Evolutionary conservation across 305 asterid genomes (phyloP).

Genomic region (Solanum chacoense): DNA sequence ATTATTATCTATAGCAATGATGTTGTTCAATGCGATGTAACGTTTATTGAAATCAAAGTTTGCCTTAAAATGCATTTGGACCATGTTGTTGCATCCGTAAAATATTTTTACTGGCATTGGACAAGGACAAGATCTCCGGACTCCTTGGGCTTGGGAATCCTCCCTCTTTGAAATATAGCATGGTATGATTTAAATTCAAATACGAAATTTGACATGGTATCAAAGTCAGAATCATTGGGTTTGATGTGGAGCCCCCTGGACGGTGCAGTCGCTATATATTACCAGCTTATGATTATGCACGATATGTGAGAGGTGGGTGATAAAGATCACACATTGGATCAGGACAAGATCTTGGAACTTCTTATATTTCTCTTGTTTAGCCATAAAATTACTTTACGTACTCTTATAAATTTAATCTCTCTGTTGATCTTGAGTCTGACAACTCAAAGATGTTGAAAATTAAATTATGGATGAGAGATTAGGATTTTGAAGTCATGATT

Average conservation of each 20-base stretch:
- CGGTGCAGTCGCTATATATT: background rate
- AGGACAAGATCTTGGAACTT: background rate
- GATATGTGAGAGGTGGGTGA: background rate
- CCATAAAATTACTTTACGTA: background rate
- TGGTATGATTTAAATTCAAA: background rate
- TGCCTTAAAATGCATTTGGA: conserved; percentile 25
- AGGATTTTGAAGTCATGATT: conserved; percentile 15
- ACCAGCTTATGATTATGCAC: background rate
- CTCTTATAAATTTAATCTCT: background rate
- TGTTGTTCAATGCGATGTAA: background rate
- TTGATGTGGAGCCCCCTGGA: background rate
- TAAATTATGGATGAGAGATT: background rate
- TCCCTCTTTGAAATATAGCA: background rate
- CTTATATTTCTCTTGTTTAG: background rate
- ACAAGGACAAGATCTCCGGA: background rate
- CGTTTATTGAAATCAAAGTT: background rate
- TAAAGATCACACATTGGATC: background rate
- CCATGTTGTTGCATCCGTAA: conserved; percentile 11
- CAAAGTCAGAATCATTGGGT: background rate
- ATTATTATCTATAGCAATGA: background rate
- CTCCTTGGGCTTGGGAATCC: background rate
- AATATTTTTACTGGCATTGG: background rate
- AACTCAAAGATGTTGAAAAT: conserved; percentile 6
- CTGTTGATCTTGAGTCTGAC: background rate
- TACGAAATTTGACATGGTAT: background rate